Conservation (phyloP, 495 filamentous ascomycete genomes). For the Cairneyella variabilis region DNA sequence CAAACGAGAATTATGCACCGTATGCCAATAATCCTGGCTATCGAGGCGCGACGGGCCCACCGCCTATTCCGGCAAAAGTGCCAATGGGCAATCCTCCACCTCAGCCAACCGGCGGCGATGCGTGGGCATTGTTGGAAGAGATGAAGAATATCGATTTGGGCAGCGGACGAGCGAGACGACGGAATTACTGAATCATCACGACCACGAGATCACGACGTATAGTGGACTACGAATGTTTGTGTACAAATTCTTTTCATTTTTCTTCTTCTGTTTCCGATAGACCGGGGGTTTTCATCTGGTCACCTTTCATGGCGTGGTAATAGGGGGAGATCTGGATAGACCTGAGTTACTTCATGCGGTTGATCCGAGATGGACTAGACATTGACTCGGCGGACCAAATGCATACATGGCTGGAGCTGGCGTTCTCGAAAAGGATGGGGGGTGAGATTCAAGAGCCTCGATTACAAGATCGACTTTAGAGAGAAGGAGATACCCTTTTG, state of each 20-base stretch:
- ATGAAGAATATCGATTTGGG: constrained; percentile 83
- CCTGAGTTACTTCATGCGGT: neutral
- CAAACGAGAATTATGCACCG: constrained; percentile 37
- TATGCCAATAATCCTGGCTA: constrained; percentile 29
- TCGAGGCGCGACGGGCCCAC: constrained; percentile 30
- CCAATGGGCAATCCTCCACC: constrained; percentile 40
- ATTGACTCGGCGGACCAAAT: too few species aligned
- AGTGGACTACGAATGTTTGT: neutral
- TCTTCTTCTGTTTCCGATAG: too few species aligned
- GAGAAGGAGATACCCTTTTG: too few species aligned
- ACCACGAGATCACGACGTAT: too few species aligned
- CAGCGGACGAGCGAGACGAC: constrained; percentile 32
- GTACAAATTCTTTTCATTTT: constrained; percentile 1
- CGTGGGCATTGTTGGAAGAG: constrained; percentile 69
- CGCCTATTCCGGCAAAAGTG: constrained; percentile 74
- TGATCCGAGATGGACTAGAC: too few species aligned
- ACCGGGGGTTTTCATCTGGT: neutral
- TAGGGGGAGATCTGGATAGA: neutral
- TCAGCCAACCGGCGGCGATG: constrained; percentile 38
- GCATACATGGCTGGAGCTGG: too few species aligned
- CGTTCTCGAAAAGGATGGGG: too few species aligned
- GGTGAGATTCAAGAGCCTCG: too few species aligned
- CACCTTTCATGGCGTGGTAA: neutral
- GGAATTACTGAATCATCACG: too few species aligned
- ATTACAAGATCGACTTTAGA: too few species aligned